Percentiles rank a stretch among this genome's conserved stretches.
These are phyloP conservation scores for Ceratocystis harringtonii DNA, from an alignment of 2,329 filamentous ascomycete species.

Conservation along the genomic window DNA sequence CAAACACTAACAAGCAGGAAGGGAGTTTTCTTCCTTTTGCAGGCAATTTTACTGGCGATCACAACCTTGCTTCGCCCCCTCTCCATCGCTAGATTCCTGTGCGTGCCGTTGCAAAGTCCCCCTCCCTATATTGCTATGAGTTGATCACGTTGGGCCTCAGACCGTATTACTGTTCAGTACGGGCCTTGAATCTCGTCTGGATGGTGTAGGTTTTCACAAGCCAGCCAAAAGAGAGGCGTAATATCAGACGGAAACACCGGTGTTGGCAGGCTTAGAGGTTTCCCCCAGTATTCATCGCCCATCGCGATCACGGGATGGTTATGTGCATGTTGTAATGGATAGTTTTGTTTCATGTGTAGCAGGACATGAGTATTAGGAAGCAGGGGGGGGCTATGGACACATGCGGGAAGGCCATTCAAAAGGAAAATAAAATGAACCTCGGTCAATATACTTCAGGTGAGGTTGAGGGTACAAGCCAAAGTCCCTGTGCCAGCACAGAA, in stretches of 20 bases:
- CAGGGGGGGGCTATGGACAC: neutral
- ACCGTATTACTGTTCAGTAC: neutral
- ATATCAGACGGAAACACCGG: neutral
- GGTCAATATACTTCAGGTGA: neutral
- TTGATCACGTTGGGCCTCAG: neutral
- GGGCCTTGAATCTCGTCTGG: neutral
- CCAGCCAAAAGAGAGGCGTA: neutral
- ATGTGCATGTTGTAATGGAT: neutral
- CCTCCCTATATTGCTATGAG: neutral
- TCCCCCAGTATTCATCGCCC: neutral
- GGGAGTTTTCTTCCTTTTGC: neutral
- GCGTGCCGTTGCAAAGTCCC: neutral
- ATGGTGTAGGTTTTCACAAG: neutral
- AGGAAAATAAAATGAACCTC: neutral
- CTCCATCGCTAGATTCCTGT: neutral
- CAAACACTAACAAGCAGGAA: neutral
- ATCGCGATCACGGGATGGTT: neutral
- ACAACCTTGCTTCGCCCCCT: neutral
- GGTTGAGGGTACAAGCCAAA: neutral
- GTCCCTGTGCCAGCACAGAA: neutral
- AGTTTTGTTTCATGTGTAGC: slow-evolving; percentile 3
- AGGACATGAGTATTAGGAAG: neutral
- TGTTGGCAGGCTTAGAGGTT: neutral
- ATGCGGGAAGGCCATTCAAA: neutral
- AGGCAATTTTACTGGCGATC: neutral